Evolutionary conservation across 2,329 filamentous ascomycete species (phyloP).

Genomic region (Trichoderma guizhouense): DNA sequence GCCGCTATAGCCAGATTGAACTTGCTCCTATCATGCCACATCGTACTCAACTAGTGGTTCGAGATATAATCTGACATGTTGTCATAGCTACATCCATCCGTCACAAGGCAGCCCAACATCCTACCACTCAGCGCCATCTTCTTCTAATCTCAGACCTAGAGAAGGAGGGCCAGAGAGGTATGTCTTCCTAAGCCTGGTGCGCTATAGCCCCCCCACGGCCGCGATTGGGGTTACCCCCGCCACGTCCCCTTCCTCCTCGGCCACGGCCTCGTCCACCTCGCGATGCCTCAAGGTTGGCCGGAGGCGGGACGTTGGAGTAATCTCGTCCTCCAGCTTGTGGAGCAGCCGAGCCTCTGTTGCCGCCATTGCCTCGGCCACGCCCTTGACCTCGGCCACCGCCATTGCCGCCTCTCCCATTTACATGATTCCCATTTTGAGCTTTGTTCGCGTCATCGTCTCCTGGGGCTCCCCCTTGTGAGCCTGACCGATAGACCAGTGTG

Average conservation of each 20-base stretch:
- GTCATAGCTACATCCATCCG: neutral
- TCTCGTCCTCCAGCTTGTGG: constrained; percentile 20
- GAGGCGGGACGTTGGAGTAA: constrained; percentile 60
- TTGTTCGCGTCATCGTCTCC: constrained; percentile 24
- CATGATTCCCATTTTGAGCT: constrained; percentile 22
- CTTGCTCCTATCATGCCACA: neutral
- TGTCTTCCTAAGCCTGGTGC: neutral
- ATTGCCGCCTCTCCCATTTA: constrained; percentile 25
- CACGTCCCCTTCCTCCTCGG: constrained; percentile 40
- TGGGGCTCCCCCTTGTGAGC: constrained; percentile 29
- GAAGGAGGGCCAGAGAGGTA: neutral
- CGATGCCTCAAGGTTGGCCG: constrained; percentile 50
- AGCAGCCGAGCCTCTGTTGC: constrained; percentile 24
- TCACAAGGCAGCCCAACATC: neutral
- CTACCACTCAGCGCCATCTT: neutral
- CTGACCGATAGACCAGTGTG: constrained; percentile 50
- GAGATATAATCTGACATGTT: neutral
- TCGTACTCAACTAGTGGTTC: neutral
- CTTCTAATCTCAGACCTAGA: neutral
- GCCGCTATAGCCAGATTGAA: neutral
- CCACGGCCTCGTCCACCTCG: constrained; percentile 40
- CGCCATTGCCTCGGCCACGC: constrained; percentile 28
- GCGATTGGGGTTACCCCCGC: constrained; percentile 31
- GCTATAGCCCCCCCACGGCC: constrained; percentile 31
- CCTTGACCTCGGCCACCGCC: constrained; percentile 31